These are phyloP conservation scores for Cercophora samala DNA, from an alignment of 495 filamentous ascomycete genomes.

Conservation along the genomic window DNA sequence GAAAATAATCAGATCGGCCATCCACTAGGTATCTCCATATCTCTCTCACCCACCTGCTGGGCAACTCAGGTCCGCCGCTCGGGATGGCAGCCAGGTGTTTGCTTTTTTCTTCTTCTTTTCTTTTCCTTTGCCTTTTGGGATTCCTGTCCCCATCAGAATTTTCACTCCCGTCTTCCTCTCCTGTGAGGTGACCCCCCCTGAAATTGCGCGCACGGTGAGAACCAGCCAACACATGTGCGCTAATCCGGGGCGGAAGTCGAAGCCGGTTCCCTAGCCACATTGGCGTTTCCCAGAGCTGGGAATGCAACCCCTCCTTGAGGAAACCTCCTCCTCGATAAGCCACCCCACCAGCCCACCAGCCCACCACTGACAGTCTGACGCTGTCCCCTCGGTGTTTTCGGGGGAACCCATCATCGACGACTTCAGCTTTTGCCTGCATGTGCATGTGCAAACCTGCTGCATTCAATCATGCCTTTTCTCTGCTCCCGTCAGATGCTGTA, in stretches of 20 bases:
- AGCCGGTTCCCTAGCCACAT: slow-evolving; percentile 25
- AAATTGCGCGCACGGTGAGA: slow-evolving; percentile 26
- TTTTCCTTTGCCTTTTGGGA: too few relatives aligned
- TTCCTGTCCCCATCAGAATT: neutral
- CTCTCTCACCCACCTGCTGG: neutral
- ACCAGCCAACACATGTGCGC: slow-evolving; percentile 27
- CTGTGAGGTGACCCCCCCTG: slow-evolving; percentile 17
- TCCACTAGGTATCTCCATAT: too few relatives aligned
- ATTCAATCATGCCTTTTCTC: too few relatives aligned
- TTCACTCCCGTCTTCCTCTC: neutral
- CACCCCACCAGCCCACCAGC: slow-evolving; percentile 14
- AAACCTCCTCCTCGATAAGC: slow-evolving; percentile 25
- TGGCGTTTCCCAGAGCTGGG: slow-evolving; percentile 24
- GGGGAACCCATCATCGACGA: slow-evolving; percentile 1
- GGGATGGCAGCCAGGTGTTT: neutral
- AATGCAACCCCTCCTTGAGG: slow-evolving; percentile 22
- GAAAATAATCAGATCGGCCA: too few relatives aligned
- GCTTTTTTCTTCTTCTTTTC: neutral
- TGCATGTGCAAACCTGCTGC: neutral
- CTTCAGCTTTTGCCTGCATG: neutral
- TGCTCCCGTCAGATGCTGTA: too few relatives aligned
- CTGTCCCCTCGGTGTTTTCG: slow-evolving; percentile 14
- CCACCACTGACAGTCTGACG: neutral
- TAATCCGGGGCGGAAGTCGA: slow-evolving; percentile 29
- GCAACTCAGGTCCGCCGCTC: too few relatives aligned